Evolutionary conservation across 257 asterid species (phyloP), one percentile per base, ranked within the genome.

Genomic region (Scutellaria galericulata): DNA sequence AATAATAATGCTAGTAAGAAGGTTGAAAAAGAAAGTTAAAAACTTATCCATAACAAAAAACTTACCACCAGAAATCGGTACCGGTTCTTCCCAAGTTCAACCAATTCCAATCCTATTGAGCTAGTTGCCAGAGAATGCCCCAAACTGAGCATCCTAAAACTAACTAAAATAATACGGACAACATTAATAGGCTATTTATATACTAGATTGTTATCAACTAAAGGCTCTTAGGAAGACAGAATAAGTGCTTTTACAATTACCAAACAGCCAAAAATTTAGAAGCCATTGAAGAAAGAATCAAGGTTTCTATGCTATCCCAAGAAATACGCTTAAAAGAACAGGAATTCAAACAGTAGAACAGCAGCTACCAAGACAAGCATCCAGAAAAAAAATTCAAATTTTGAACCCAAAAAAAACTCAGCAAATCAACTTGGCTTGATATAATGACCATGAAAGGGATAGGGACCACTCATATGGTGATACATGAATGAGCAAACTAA

Each of bases 121-220:
- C 78, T 66, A 71, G 81, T 56, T 53, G 86, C 86, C 18, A 84
- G 75, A 77, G 84, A 76, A 76, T 76, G 86, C 75, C 82, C 77
- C 83, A 89, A 78, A 75, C 84, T 58, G 58, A 89, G 84, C 97
- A 91, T 89, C 86, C 85, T 81, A 64, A 57, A 73, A 55, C 39
- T 20, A 13, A 27, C 39, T 20, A 15, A 27, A 64, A 35, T 15
- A 27, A 71, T 9, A 45, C 0, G 3, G 14, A 39, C 39, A 64
- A 71, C 7, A 14, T 31, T 8, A 57, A 57, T 46, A 10, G 51
- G 67, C 62, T 59, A 31, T n/a, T 4, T 7, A 45, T 2, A n/a
- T 24, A 59, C 37, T 7, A 24, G 51, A 24, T n/a, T 13, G 67
- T n/a, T 8, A 55, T 11, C 31, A 48, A 10, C 74, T 13, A 20